Evolutionary conservation across 2,329 filamentous ascomycete species (phyloP).

Genomic region (Curvularia lunata): DNA sequence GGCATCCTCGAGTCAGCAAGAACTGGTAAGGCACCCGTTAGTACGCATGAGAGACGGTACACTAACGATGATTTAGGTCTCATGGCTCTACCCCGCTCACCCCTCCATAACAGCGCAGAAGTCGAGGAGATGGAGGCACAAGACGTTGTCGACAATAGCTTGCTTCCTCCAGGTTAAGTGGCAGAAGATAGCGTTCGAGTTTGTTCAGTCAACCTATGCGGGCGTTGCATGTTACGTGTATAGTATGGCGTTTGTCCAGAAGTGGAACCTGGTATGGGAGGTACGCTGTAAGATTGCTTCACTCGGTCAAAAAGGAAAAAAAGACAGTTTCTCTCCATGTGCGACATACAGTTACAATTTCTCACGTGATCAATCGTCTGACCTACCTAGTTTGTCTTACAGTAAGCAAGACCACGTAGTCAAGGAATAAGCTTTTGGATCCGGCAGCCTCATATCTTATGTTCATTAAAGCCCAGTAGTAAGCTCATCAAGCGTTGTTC

Average conservation of each 20-base stretch:
- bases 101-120: constrained; percentile 76
- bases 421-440: no score
- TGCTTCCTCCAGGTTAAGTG: constrained; percentile 83
- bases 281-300: not conserved
- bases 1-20: constrained; percentile 95
- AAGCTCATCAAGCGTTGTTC: no score
- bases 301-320: constrained; percentile 1
- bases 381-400: no score
- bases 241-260: constrained; percentile 13
- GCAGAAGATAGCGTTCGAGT: not conserved
- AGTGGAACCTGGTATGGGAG: constrained; percentile 1
- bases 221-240: constrained; percentile 12
- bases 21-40: constrained; percentile 65
- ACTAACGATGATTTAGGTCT: constrained; percentile 61
- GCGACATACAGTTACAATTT: not conserved
- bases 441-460: no score
- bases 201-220: constrained; percentile 7
- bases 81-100: constrained; percentile 95
- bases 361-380: no score
- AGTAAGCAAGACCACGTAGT: no score
- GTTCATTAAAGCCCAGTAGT: no score
- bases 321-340: not conserved
- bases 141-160: constrained; percentile 92
- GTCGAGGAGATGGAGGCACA: constrained; percentile 84
- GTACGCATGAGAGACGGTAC: not conserved